Evolutionary conservation across 306 rosid species (phyloP).

Genomic region (Acacia crassicarpa): DNA sequence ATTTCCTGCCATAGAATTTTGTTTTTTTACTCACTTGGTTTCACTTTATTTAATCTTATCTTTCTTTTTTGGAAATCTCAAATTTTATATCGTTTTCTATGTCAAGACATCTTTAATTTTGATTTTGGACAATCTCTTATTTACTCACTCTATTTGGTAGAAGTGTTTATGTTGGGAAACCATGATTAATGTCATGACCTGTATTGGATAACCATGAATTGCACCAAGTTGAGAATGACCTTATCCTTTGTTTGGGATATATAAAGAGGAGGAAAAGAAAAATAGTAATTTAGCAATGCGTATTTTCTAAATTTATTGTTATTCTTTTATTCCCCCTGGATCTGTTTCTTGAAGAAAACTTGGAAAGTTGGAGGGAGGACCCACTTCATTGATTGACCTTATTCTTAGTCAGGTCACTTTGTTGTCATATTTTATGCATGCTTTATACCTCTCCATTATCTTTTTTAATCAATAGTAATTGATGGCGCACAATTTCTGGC

Average conservation of each 20-base stretch:
- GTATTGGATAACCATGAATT: not conserved
- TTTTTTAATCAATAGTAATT: slow-evolving; percentile 10
- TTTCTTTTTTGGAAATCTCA: slow-evolving; percentile 1
- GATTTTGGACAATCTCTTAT: not conserved
- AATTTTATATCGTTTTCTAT: not conserved
- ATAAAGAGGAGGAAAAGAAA: not conserved
- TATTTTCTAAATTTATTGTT: not conserved
- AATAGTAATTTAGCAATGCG: not conserved
- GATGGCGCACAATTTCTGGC: slow-evolving; percentile 46
- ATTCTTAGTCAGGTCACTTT: not conserved
- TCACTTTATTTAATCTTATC: not conserved
- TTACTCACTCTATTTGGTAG: not conserved
- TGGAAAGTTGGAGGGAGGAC: not conserved
- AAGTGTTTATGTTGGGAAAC: not conserved
- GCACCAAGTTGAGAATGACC: not conserved
- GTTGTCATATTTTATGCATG: not conserved
- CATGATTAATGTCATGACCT: not conserved
- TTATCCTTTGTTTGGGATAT: not conserved
- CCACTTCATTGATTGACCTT: not conserved
- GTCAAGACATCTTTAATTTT: not conserved
- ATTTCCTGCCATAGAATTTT: slow-evolving; percentile 14
- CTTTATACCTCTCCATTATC: not conserved
- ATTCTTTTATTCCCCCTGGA: not conserved
- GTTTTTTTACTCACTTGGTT: slow-evolving; percentile 1
- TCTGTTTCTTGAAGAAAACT: not conserved